These are phyloP conservation scores for Eudorina sp. DNA, from an alignment of 139 green algal species.

Conservation along the genomic window DNA sequence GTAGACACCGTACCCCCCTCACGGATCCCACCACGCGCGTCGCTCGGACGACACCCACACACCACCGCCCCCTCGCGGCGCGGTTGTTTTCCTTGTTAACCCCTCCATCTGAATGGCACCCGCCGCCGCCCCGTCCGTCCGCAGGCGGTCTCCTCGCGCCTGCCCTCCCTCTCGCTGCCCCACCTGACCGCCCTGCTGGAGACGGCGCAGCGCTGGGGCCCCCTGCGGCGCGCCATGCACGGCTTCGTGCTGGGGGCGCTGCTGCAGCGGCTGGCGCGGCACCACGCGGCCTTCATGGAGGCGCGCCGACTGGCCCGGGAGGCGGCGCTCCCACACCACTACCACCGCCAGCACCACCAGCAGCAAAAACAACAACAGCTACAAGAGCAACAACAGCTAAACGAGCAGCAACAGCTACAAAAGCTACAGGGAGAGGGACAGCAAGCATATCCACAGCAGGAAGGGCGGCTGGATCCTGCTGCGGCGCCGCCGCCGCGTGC, in stretches of 20 bases:
- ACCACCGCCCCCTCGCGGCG: too few relatives aligned
- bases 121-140: background rate
- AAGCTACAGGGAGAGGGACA: too few relatives aligned
- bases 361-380: background rate
- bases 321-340: background rate
- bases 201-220: background rate
- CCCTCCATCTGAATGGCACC: too few relatives aligned
- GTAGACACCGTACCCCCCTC: too few relatives aligned
- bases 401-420: background rate
- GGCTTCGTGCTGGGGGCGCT: background rate
- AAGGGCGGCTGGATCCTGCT: background rate
- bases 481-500: background rate
- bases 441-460: too few relatives aligned
- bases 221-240: background rate
- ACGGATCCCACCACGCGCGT: too few relatives aligned
- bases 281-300: background rate
- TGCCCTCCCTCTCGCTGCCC: background rate
- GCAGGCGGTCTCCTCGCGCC: constrained; percentile 19
- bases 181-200: constrained; percentile 15
- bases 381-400: background rate
- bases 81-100: too few relatives aligned
- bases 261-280: background rate
- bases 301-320: background rate
- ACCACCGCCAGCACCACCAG: background rate
- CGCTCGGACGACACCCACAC: too few relatives aligned